Percentiles rank a stretch among this genome's conserved stretches.
These are phyloP conservation scores for Raddia guianensis DNA, from an alignment of 176 grass and related monocot genomes.

Conservation along the genomic window DNA sequence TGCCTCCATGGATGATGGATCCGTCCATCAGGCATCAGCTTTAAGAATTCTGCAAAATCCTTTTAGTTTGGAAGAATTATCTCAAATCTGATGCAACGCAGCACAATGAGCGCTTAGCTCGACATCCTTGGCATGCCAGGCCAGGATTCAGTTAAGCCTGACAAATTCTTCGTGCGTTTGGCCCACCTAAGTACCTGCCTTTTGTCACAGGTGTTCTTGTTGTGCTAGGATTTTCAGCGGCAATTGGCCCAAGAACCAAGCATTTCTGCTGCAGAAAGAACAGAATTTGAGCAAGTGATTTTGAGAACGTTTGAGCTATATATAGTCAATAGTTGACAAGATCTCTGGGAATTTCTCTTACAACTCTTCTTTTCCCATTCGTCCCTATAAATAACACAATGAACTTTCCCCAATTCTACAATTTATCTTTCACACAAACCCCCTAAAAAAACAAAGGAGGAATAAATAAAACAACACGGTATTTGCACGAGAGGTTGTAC, in stretches of 20 bases:
- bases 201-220: background rate
- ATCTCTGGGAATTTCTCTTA: conserved; percentile 50
- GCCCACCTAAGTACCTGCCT: background rate
- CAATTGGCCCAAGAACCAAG: conserved; percentile 17
- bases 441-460: conserved; percentile 5
- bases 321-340: conserved; percentile 31
- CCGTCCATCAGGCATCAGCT: background rate
- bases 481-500: conserved; percentile 51
- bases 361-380: conserved; percentile 17
- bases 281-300: background rate
- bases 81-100: background rate
- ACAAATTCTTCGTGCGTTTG: background rate
- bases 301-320: conserved; percentile 22
- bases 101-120: background rate
- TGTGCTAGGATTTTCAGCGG: background rate
- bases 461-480: conserved; percentile 25
- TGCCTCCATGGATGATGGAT: conserved; percentile 31
- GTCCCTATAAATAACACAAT: conserved; percentile 34
- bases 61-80: background rate
- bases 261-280: background rate
- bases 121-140: background rate
- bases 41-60: background rate
- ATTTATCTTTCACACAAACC: conserved; percentile 43
- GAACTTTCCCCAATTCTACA: conserved; percentile 41
- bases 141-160: conserved; percentile 18